phyloP scores from a whole-genome alignment of 2,329 filamentous ascomycete species.

The Verticillium klebahnii region DNA sequence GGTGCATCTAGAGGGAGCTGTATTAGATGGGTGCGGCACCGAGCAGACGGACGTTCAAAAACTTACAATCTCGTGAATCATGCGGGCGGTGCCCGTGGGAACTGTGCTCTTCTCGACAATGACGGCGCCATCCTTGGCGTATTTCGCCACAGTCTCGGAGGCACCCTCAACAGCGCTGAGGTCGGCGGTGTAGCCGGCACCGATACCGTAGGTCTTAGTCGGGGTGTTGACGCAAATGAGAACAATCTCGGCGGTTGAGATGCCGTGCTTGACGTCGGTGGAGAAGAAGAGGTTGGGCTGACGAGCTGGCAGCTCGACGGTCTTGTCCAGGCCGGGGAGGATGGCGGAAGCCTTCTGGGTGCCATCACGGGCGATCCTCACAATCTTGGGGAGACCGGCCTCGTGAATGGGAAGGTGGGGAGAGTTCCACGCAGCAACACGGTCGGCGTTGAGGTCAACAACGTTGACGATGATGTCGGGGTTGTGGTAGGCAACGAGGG shows the following conservation, averaged over 20 bases:
- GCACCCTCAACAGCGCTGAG: constrained; percentile 69
- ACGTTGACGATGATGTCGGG: constrained; percentile 67
- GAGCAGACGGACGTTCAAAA: neutral
- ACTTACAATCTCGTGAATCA: constrained; percentile 62
- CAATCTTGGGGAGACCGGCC: constrained; percentile 63
- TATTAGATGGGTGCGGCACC: neutral
- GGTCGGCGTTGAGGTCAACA: constrained; percentile 62
- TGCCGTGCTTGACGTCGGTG: constrained; percentile 56
- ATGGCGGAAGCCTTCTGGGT: constrained; percentile 37
- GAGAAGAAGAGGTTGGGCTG: constrained; percentile 70
- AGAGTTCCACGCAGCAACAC: constrained; percentile 71
- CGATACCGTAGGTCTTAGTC: constrained; percentile 66
- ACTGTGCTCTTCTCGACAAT: constrained; percentile 82
- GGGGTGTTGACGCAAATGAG: constrained; percentile 77
- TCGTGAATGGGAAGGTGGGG: constrained; percentile 71
- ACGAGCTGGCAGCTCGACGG: constrained; percentile 36
- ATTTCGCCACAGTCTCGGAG: constrained; percentile 60
- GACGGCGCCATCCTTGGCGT: constrained; percentile 63
- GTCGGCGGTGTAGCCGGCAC: constrained; percentile 67
- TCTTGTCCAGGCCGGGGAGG: constrained; percentile 26
- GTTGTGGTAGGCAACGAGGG: constrained; percentile 70
- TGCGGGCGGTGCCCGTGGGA: constrained; percentile 68
- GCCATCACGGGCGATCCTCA: constrained; percentile 60
- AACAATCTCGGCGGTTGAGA: constrained; percentile 66
- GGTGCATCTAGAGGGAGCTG: constrained; percentile 37